These are phyloP conservation scores for Cnidoscolus chayamansa DNA, from an alignment of 441 rosid genomes.

Conservation along the genomic window DNA sequence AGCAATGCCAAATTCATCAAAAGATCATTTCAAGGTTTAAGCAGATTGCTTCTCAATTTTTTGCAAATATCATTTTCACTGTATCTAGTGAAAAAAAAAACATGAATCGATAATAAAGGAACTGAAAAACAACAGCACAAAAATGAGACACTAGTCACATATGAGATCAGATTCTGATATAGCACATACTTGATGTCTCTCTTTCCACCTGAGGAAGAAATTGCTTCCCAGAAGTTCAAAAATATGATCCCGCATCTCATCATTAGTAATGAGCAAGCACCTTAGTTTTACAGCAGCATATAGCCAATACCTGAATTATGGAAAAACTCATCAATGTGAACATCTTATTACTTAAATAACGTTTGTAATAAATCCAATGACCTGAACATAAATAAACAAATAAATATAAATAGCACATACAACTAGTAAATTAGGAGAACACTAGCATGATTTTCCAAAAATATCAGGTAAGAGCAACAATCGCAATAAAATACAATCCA, in stretches of 20 bases:
- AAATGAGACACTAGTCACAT: background rate
- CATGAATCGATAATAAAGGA: background rate
- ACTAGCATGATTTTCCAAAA: background rate
- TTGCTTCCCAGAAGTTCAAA: constrained; percentile 68
- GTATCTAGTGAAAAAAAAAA: background rate
- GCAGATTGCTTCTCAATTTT: background rate
- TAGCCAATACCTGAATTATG: constrained; percentile 69
- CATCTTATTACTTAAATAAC: background rate
- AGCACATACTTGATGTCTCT: constrained; percentile 69
- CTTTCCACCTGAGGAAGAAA: constrained; percentile 79
- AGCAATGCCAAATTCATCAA: background rate
- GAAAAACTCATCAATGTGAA: background rate
- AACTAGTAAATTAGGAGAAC: background rate
- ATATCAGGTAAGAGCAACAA: background rate
- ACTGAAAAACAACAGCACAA: background rate
- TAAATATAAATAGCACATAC: background rate
- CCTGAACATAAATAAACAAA: background rate
- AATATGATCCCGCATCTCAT: constrained; percentile 92
- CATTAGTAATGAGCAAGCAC: constrained; percentile 80
- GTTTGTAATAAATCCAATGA: background rate
- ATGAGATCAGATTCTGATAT: background rate
- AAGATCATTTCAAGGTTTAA: background rate
- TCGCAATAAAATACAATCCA: background rate
- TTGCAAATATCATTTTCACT: background rate
- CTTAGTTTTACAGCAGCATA: constrained; percentile 75